Evolutionary conservation across 441 rosid genomes (phyloP), one percentile per base, ranked within the genome.

Genomic region (Kokia cookei): DNA sequence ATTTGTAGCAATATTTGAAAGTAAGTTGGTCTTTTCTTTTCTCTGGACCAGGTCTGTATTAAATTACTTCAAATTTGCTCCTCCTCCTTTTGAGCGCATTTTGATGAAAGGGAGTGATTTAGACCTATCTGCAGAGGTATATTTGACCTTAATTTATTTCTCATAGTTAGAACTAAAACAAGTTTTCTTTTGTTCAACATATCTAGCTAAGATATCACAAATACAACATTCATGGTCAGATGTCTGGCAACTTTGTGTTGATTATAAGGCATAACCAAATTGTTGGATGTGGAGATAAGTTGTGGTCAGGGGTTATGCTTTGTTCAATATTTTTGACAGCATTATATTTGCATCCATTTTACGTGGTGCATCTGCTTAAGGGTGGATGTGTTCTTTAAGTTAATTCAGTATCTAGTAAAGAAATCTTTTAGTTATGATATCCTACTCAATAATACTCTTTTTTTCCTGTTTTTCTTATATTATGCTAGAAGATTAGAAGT

Each of bases 51-150:
- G 99, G 92, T 87, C 91, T 75, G 78, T 89, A 51, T 83, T 88
- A 65, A 69, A 65, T 76, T 96, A 93, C 83, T 93, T 96, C 80
- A 77, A 86, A 80, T 84, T 88, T 78, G 90, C 97, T 75, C 97
- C 97, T 2, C 91, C 97, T 69, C 98, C 98, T 54, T 92, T 91
- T 72, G 79, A 88, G 79, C 92, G 93, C 51, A 71, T 93, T 80
- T 83, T 86, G 85, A 75, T 72, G 73, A 78, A 83, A 45, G 82
- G 75, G 60, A 62, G 54, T 13, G 71, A 69, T 76, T 72, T 57
- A 8, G 83, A 83, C 75, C 80, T 74, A 19, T 76, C 80, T 50
- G 61, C 7, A 24, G 74, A 86, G 96, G 99, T 94, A 84, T 42
- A 50, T 72, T 47, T 27, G 17, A 10, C 50, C 29, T 10, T 47